Evolutionary conservation across 2,329 filamentous ascomycete species (phyloP).

Genomic region (Tolypocladium tropicale): DNA sequence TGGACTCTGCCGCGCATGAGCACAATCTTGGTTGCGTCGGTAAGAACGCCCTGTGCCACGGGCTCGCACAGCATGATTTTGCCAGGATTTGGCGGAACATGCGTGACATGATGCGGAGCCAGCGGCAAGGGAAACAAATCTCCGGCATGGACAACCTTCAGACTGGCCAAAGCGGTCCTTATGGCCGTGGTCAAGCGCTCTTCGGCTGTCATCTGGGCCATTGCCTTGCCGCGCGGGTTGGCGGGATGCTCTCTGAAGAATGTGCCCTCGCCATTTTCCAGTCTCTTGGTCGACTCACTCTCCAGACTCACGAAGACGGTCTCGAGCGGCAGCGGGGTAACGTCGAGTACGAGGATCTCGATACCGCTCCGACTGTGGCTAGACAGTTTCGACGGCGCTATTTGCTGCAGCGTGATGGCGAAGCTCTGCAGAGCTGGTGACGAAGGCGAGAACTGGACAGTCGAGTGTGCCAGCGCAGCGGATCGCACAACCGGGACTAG

Average conservation of each 20-base stretch:
- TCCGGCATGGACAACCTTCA: conserved; percentile 72
- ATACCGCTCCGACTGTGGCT: conserved; percentile 66
- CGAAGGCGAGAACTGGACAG: conserved; percentile 65
- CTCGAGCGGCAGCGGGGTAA: conserved; percentile 69
- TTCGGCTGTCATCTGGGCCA: conserved; percentile 31
- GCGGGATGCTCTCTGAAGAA: conserved; percentile 59
- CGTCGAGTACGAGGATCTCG: conserved; percentile 75
- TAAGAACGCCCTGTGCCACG: conserved; percentile 75
- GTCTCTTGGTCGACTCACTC: conserved; percentile 63
- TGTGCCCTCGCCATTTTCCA: conserved; percentile 74
- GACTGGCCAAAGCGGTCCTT: conserved; percentile 60
- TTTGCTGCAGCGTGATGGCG: conserved; percentile 58
- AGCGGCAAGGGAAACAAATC: conserved; percentile 72
- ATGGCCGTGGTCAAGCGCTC: conserved; percentile 56
- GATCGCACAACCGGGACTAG: conserved; percentile 66
- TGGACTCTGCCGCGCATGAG: conserved; percentile 55
- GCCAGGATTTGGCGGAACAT: conserved; percentile 72
- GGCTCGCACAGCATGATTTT: conserved; percentile 91
- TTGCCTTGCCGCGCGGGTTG: conserved; percentile 25
- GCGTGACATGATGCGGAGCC: conserved; percentile 75
- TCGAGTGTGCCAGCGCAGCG: conserved; percentile 59
- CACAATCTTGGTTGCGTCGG: conserved; percentile 72
- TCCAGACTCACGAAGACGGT: conserved; percentile 82
- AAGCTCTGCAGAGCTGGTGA: conserved; percentile 72
- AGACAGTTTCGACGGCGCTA: conserved; percentile 65